Conservation (phyloP, 306 rosid species). For the peach (Prunus persica) region Prunus_persica_NCBIv2 NC_034015.1:17639501-17640000, state of each 20-base stretch:
- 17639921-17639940: constrained; percentile 92
- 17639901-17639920: constrained; percentile 10
- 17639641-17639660: background rate
- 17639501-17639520: constrained; percentile 93
- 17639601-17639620: background rate
- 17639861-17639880: background rate
- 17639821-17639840: constrained; percentile 77
- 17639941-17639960: constrained; percentile 72
- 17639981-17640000: constrained; percentile 96
- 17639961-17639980: constrained; percentile 66
- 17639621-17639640: background rate
- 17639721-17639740: constrained; percentile 89
- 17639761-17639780: constrained; percentile 85
- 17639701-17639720: constrained; percentile 90
- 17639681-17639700: constrained; percentile 87
- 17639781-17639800: constrained; percentile 87
- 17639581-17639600: constrained; percentile 5
- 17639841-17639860: constrained; percentile 2
- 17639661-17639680: constrained; percentile 80
- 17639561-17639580: constrained; percentile 39
- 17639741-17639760: constrained; percentile 81
- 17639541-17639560: constrained; percentile 96
- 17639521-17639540: constrained; percentile 93
- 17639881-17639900: constrained; percentile 3
- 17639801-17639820: constrained; percentile 81